Evolutionary conservation across 108 stramenopile genomes (phyloP), one percentile per base, ranked within the genome.

Genomic region (Fistulifera pelliculosa): DNA sequence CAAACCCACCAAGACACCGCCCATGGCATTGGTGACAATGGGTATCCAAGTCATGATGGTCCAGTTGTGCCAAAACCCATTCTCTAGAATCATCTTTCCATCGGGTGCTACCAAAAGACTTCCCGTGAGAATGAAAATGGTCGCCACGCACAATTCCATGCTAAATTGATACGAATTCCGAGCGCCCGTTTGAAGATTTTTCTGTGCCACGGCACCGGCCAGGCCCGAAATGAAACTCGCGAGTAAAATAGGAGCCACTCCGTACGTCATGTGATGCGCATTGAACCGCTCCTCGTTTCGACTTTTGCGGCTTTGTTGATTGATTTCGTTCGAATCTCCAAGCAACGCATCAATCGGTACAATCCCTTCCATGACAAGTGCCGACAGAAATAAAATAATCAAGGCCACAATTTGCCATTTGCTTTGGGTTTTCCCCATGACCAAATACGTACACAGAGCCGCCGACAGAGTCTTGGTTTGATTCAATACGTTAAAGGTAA

Each of bases 391-490:
- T 15, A 98, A 74, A 44, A 98, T 48, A 2, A 90, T 43, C 13
- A 98, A 66, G 24, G 92, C 81, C n/a, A 86, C 24, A 38, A 96
- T 54, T 71, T 98, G 96, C 47, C 79, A 31, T 8, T 24, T 27
- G 28, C 81, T 80, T 69, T 98, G 96, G 58, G 57, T 61, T 42
- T 74, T 69, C 18, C 90, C 92, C 85, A 95, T 80, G 14, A 98
- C 59, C 0, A 94, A 53, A 73, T 81, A 98, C 18, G 93, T 90
- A 55, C 88, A 95, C 13, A 97, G 38, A 2, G 96, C 96, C 8
- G 96, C 94, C 27, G 79, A 85, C 15, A 96, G 62, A 2, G 94
- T 97, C 51, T 97, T 97, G 26, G 94, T 96, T 58, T 96, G 96
- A 60, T 98, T 98, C 52, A 98, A 77, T 15, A 96, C 91, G 54